Conservation (phyloP, 305 asterid genomes). For the Fraxinus angustifolia region DNA sequence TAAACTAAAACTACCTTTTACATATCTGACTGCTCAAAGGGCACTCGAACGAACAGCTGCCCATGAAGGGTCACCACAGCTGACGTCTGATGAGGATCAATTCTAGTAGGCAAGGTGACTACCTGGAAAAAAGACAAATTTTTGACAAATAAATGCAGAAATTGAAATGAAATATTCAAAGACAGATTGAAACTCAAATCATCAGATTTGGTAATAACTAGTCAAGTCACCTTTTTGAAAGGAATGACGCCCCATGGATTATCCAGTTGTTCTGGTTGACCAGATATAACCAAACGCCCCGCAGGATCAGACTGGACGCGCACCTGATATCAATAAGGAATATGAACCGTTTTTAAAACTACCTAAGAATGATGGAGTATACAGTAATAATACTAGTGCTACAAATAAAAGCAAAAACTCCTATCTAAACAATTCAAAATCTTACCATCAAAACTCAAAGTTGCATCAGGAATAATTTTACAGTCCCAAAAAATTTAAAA, state of each 20-base stretch:
- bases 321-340: constrained; percentile 48
- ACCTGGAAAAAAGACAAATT: constrained; percentile 45
- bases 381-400: constrained; percentile 7
- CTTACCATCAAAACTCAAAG: background rate
- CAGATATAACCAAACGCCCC: constrained; percentile 91
- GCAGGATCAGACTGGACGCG: constrained; percentile 95
- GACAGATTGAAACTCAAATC: background rate
- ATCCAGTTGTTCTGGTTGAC: constrained; percentile 86
- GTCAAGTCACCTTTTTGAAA: constrained; percentile 66
- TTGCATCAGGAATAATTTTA: background rate
- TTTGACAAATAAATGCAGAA: constrained; percentile 1
- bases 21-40: constrained; percentile 63
- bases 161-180: background rate
- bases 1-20: constrained; percentile 23
- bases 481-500: background rate
- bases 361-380: constrained; percentile 20
- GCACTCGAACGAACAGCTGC: constrained; percentile 89
- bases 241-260: constrained; percentile 96
- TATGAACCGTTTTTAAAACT: background rate
- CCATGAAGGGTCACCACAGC: constrained; percentile 94
- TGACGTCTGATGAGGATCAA: constrained; percentile 92
- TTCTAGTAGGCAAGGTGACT: constrained; percentile 78
- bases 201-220: background rate
- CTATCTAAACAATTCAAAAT: background rate
- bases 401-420: background rate